Evolutionary conservation across 306 rosid genomes (phyloP).

Genomic region (Quercus ilex): DNA sequence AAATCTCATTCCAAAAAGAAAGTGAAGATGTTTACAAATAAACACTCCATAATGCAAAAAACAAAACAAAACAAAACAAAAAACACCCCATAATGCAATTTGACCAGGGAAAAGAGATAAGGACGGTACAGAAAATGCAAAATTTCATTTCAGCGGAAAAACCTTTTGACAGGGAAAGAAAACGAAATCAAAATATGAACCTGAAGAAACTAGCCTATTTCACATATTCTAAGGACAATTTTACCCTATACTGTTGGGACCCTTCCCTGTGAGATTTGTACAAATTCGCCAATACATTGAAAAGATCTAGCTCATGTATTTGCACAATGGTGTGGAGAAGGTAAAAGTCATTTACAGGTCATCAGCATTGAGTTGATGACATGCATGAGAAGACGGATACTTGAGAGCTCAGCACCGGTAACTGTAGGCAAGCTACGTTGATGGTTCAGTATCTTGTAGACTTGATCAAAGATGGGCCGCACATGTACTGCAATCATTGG

Average conservation of each 20-base stretch:
- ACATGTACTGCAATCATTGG: constrained; percentile 71
- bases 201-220: neutral
- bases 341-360: constrained; percentile 69
- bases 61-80: neutral
- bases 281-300: constrained; percentile 27
- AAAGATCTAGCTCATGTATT: constrained; percentile 6
- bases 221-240: neutral
- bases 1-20: too few species aligned
- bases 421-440: constrained; percentile 65
- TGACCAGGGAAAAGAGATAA: neutral
- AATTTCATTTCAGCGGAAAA: constrained; percentile 18
- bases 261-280: constrained; percentile 33
- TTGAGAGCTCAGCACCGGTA: constrained; percentile 48
- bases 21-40: too few species aligned
- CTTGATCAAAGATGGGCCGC: constrained; percentile 88
- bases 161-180: constrained; percentile 12
- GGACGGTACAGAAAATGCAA: neutral
- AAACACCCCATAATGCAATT: neutral
- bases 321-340: constrained; percentile 1
- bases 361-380: constrained; percentile 87
- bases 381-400: constrained; percentile 77
- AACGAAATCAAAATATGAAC: neutral
- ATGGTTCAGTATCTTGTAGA: constrained; percentile 86
- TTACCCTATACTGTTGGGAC: constrained; percentile 24
- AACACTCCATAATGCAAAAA: neutral